Evolutionary conservation across 148 eudicot genomes (phyloP).

Genomic region (Chenopodium berlandieri): DNA sequence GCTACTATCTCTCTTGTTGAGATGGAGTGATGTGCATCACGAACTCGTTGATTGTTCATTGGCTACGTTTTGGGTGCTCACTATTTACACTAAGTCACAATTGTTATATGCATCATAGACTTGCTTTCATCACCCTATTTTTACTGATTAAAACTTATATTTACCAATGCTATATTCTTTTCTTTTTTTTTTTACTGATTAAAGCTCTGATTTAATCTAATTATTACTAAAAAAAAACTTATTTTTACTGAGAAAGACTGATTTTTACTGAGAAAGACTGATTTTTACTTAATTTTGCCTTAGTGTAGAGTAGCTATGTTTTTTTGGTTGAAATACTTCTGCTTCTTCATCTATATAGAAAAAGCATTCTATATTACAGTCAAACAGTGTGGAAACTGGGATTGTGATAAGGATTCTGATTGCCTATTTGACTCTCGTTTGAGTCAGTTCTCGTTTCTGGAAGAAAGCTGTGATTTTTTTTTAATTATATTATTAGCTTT

Average conservation of each 20-base stretch:
- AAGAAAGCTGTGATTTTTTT: not conserved
- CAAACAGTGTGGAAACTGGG: not conserved
- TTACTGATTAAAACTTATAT: too few species aligned
- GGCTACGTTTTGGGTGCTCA: not conserved
- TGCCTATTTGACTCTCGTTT: not conserved
- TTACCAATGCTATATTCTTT: too few species aligned
- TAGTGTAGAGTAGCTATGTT: not conserved
- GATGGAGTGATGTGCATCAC: not conserved
- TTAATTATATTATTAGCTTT: too few species aligned
- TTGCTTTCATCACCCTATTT: too few species aligned
- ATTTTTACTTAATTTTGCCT: not conserved
- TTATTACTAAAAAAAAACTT: too few species aligned
- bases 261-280: too few species aligned
- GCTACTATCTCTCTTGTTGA: not conserved
- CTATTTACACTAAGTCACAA: not conserved
- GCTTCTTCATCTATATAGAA: not conserved
- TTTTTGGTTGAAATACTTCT: not conserved
- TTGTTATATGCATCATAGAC: too few species aligned
- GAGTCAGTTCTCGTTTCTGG: not conserved
- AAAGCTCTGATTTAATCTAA: too few species aligned
- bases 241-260: too few species aligned
- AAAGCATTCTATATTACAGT: not conserved
- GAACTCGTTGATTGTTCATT: not conserved
- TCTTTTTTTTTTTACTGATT: too few species aligned
- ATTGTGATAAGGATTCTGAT: not conserved